Evolutionary conservation across 768 basidiomycete genomes (phyloP), one percentile per base, ranked within the genome.

Genomic region (Rubroboletus satanas): DNA sequence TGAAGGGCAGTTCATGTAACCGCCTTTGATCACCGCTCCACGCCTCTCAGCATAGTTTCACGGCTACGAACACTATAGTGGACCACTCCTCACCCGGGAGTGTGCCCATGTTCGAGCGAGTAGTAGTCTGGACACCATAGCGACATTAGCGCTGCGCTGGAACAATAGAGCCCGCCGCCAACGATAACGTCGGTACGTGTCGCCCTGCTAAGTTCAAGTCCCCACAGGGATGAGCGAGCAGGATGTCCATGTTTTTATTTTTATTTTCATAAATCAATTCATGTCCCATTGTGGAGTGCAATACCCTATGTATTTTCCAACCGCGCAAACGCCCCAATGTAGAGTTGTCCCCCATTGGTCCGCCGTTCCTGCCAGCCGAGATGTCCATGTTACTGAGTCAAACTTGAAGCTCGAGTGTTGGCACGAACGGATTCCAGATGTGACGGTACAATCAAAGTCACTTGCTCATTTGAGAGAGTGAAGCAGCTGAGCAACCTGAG

Each of bases 11-110:
- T 39, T 29, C 49, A 23, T 44, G 51, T 45, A 37, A 53, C 51
- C 45, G 21, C 9, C 21, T 54, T 55, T 54, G 50, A 64, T 56
- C 62, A 47, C 65, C 55, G 56, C 42, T 29, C 48, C 23, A 15
- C 42, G 2, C 18, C 37, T 32, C 28, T 45, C 48, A 33, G 51
- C 33, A 45, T 42, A 42, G 33, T 23, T 32, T 58, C 17, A 3
- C 32, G 11, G 38, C 45, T 15, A 32, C 36, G 35, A 44, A 21
- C 17, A n/a, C 32, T 28, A 31, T 9, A 5, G 43, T 35, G 47
- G 42, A 28, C 38, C 38, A n/a, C 43, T 42, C 21, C 21, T 21
- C 47, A 49, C 39, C n/a, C n/a, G 52, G 36, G 26, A 29, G 33
- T 31, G 26, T 9, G 45, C 28, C 14, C 31, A 26, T 49, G 26